phyloP scores from a whole-genome alignment of 208 protist species.

The Leishmania braziliensis region DNA sequence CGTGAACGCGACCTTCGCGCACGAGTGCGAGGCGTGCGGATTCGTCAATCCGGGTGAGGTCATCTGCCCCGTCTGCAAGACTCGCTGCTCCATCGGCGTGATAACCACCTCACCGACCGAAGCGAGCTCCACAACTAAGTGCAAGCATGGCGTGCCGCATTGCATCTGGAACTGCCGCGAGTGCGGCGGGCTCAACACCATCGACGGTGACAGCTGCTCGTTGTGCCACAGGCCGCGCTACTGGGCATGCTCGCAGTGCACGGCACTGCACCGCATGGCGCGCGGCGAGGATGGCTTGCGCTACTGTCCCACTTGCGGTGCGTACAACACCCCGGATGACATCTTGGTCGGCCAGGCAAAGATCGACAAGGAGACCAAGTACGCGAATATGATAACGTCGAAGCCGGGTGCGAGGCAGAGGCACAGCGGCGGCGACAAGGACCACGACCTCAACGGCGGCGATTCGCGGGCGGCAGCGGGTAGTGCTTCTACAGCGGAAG shows the following conservation, averaged over 20 bases:
- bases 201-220: slow-evolving; percentile 65
- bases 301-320: slow-evolving; percentile 60
- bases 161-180: slow-evolving; percentile 63
- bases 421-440: slow-evolving; percentile 4
- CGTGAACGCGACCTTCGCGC: slow-evolving; percentile 33
- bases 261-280: slow-evolving; percentile 44
- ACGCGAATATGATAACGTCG: slow-evolving; percentile 34
- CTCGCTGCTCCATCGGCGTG: slow-evolving; percentile 23
- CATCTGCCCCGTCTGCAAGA: slow-evolving; percentile 40
- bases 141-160: slow-evolving; percentile 51
- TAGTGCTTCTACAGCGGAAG: background rate
- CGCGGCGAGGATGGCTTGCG: slow-evolving; percentile 56
- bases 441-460: background rate
- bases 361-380: slow-evolving; percentile 42
- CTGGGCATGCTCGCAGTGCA: slow-evolving; percentile 78
- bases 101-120: background rate
- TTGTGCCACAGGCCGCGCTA: slow-evolving; percentile 42
- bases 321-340: slow-evolving; percentile 75
- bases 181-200: slow-evolving; percentile 55
- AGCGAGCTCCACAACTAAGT: slow-evolving; percentile 17
- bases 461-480: background rate
- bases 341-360: slow-evolving; percentile 53
- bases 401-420: slow-evolving; percentile 16
- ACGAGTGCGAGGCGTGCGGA: slow-evolving; percentile 45
- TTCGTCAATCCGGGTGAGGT: slow-evolving; percentile 38